Conservation (phyloP, 2,329 filamentous ascomycete genomes). For the Cladosporium cucumerinum region DNA sequence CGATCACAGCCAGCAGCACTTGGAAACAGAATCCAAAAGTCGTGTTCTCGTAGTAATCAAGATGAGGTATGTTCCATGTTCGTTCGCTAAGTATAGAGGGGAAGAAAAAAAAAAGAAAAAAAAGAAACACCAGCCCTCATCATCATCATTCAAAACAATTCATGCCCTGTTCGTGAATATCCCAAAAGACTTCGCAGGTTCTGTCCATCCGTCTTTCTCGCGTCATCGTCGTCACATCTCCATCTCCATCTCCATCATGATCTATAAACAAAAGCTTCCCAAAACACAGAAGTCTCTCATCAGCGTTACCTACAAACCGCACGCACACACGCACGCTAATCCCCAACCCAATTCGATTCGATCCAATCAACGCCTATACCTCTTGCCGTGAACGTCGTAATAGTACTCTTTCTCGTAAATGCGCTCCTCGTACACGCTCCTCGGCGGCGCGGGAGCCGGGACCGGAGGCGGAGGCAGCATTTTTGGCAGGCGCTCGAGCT, state of each 20-base stretch:
- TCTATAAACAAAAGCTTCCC: neutral
- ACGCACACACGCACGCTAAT: neutral
- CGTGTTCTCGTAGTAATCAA: neutral
- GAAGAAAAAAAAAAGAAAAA: neutral
- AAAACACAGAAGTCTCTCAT: neutral
- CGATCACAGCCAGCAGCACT: too few relatives aligned
- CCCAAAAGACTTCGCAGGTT: neutral
- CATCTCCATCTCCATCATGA: neutral
- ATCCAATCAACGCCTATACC: slow-evolving; percentile 17
- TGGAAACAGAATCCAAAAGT: neutral
- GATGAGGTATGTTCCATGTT: neutral
- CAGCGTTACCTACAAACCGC: neutral
- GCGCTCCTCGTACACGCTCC: slow-evolving; percentile 57
- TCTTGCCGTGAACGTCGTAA: slow-evolving; percentile 50
- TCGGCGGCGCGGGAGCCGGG: slow-evolving; percentile 36
- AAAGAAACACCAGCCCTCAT: neutral
- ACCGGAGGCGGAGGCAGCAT: slow-evolving; percentile 40
- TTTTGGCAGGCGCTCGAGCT: slow-evolving; percentile 49
- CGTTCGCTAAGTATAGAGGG: neutral
- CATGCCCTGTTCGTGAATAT: neutral
- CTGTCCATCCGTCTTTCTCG: neutral
- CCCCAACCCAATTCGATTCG: neutral
- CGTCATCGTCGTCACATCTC: neutral
- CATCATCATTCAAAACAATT: neutral
- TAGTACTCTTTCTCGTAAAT: slow-evolving; percentile 66